Base-by-base conservation (phyloP, 2,329 filamentous ascomycete species). In the Cladosporium sp. region DNA sequence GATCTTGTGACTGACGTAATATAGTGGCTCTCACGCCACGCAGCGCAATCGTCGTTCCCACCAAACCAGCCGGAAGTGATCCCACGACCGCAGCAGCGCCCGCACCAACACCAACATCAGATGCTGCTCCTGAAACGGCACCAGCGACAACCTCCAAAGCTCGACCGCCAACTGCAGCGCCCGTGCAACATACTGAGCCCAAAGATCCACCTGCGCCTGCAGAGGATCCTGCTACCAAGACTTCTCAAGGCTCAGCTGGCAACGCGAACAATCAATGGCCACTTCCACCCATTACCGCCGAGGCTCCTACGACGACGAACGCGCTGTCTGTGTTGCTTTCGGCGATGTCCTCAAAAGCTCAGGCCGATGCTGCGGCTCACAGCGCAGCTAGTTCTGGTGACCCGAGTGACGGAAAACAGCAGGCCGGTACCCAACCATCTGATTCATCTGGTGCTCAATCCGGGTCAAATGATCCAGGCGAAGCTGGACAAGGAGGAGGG, bases 251-350 rank as follows among this genome's bases (percentile, higher is more conserved):
- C 2, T 23, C 56, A 5, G 23, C 26, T 10, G 21, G 26, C 13
- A 58, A 26, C 26, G 56, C n/a, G 32, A 34, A 46, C 23, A 63
- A 63, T 14, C 30, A 30, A 25, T 63, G 60, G 58, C 58, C 58
- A 25, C 58, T 60, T 49, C 43, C 58, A 1, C 39, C 30, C 1
- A 5, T 43, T 5, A 28, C 13, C 21, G 10, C 21, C 16, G 39
- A 48, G 5, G 8, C n/a, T 43, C 51, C 61, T 6, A 16, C 14
- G 0, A 63, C 61, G 16, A 63, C 61, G 1, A 57, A 63, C 23
- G 61, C 61, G 2, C 10, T 63, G 5, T 63, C 61, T 18, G 26
- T 63, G 21, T 36, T 63, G 14, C 26, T 48, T 1, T 63, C 61
- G 2, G 61, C 61, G 5, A 46, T 46, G 39, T 46, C 39, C 5